These are phyloP conservation scores for Piper longum DNA, from an alignment of 164 flowering plant species.

Conservation along the genomic window DNA sequence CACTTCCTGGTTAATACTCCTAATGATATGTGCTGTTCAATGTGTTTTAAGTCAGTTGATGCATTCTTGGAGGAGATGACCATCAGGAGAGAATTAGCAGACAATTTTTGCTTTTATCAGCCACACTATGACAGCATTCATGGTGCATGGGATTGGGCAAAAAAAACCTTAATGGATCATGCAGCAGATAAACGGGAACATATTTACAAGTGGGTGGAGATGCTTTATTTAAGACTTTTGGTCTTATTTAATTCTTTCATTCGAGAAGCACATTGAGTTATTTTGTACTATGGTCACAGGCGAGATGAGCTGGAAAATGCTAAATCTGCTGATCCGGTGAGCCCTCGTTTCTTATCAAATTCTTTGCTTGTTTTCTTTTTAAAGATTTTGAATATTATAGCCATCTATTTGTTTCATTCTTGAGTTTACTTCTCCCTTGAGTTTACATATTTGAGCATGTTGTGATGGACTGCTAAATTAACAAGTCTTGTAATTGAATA, in stretches of 20 bases:
- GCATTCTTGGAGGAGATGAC: slow-evolving; percentile 84
- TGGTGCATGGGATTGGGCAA: slow-evolving; percentile 99
- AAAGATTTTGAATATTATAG: not conserved
- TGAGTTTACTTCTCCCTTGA: not conserved
- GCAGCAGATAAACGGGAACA: slow-evolving; percentile 81
- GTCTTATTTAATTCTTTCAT: not conserved
- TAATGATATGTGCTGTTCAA: not conserved
- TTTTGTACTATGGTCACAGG: slow-evolving; percentile 28
- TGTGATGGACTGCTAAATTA: too few species aligned
- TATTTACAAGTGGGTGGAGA: slow-evolving; percentile 55
- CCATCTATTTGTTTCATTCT: too few species aligned
- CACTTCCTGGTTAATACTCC: not conserved
- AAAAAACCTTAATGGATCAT: slow-evolving; percentile 70
- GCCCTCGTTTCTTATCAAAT: slow-evolving; percentile 11
- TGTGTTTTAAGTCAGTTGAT: slow-evolving; percentile 60
- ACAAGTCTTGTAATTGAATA: too few species aligned
- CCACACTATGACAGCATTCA: slow-evolving; percentile 68
- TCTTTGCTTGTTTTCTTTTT: not conserved
- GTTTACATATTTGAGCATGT: not conserved
- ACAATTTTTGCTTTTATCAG: slow-evolving; percentile 88
- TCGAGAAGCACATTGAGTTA: not conserved
- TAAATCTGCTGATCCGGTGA: slow-evolving; percentile 82
- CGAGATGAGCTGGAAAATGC: slow-evolving; percentile 85
- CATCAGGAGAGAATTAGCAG: slow-evolving; percentile 87
- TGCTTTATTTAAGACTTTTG: not conserved